Evolutionary conservation across 257 asterid genomes (phyloP), one percentile per base, ranked within the genome.

Genomic region (Paraleonurus japonicus): DNA sequence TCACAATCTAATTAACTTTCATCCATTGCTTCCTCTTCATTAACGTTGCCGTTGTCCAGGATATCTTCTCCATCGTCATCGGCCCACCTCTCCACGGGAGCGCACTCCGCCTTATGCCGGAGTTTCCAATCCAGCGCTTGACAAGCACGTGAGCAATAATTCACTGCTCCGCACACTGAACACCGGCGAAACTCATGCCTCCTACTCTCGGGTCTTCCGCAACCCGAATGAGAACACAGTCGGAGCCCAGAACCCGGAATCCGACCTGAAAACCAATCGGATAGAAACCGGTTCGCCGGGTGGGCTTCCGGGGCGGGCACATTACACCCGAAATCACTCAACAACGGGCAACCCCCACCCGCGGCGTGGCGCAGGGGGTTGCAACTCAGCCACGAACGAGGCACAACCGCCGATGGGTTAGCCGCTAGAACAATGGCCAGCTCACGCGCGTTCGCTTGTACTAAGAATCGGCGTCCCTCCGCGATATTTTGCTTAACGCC

Each of bases 361-460:
- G 50, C 84, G 26, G 48, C 73, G 73, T 81, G 87, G 47, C 87
- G 87, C 54, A 78, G 84, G 8, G 92, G 86, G 55, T 80, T 80
- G 81, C 93, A 87, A 5, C 82, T 74, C 20, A 87, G 82, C 96
- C 92, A 89, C 27, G 86, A 76, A 0, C 85, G 76, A 15, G 96
- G 79, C 33, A 80, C 76, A 2, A 82, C 84, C 2, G 84, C 89
- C 22, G 88, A 61, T 0, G 96, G 96, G 9, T 81, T 68, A 7
- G 88, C 68, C 2, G 84, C 82, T 0, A 91, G 45, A 2, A 94
- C 98, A 2, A 77, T 59, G 5, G 98, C 99, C 2, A 94, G 78
- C 80, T 94, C 99, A n/a, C 97, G 95, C 12, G 99, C 98, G 95
- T 91, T 94, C 65, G 99, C 99, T 71, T 91, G 96, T 59, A 94